A percentile compares a stretch with the other conserved stretches of the same genome.
phyloP scores from a whole-genome alignment of 2,329 filamentous ascomycete species.

The Rutstroemia sp. region DNA sequence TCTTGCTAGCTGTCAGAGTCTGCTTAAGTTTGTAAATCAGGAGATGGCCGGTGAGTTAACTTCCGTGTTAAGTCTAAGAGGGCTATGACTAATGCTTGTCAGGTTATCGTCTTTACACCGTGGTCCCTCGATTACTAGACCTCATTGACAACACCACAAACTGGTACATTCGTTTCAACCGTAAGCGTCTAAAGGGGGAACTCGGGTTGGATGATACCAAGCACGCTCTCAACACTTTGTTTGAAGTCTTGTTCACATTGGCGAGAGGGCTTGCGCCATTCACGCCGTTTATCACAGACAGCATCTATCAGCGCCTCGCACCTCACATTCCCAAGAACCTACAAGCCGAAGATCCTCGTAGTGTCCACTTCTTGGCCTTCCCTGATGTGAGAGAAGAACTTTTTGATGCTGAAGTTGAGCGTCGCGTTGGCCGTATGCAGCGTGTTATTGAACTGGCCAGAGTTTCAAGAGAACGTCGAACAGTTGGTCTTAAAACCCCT shows the following conservation, averaged over 20 bases:
- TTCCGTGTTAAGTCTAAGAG: background rate
- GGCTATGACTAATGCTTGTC: slow-evolving; percentile 6
- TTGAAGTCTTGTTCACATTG: slow-evolving; percentile 86
- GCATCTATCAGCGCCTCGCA: slow-evolving; percentile 79
- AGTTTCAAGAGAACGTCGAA: slow-evolving; percentile 76
- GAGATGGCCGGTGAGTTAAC: slow-evolving; percentile 69
- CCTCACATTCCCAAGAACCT: slow-evolving; percentile 71
- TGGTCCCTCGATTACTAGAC: slow-evolving; percentile 74
- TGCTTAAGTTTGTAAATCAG: slow-evolving; percentile 84
- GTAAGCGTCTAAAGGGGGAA: slow-evolving; percentile 84
- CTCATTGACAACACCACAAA: slow-evolving; percentile 96
- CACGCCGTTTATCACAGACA: slow-evolving; percentile 91
- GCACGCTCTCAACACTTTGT: slow-evolving; percentile 88
- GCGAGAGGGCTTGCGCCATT: slow-evolving; percentile 87
- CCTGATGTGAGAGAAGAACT: slow-evolving; percentile 83
- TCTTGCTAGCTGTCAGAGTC: slow-evolving; percentile 81
- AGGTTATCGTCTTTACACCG: slow-evolving; percentile 77
- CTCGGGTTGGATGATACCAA: slow-evolving; percentile 78
- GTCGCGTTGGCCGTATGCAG: slow-evolving; percentile 86
- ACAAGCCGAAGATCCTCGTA: slow-evolving; percentile 65
- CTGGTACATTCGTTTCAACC: slow-evolving; percentile 96
- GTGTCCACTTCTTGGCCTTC: slow-evolving; percentile 88
- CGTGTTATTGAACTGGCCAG: slow-evolving; percentile 87
- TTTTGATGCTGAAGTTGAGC: slow-evolving; percentile 79
- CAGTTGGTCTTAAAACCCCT: slow-evolving; percentile 83